These are phyloP conservation scores for Exserohilum rostratum DNA, from an alignment of 2,329 filamentous ascomycete genomes.

Conservation along the genomic window DNA sequence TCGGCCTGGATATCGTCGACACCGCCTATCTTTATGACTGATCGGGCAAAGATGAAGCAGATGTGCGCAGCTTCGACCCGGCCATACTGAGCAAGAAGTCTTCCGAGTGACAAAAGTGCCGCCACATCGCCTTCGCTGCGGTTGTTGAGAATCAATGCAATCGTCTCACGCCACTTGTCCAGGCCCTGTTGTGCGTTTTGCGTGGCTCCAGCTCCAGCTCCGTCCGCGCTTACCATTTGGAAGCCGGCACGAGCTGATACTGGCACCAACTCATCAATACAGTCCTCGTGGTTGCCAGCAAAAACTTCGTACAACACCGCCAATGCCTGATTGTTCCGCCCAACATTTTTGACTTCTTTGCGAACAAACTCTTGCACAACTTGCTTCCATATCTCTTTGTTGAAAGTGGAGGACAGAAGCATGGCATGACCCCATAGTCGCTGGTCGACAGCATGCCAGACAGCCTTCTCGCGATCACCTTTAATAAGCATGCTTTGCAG, in stretches of 20 bases:
- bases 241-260: slow-evolving; percentile 89
- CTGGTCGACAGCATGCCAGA: slow-evolving; percentile 92
- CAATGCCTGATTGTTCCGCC: slow-evolving; percentile 82
- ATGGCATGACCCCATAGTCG: slow-evolving; percentile 96
- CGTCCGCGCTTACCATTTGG: slow-evolving; percentile 78
- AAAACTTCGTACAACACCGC: slow-evolving; percentile 93
- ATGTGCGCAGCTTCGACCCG: slow-evolving; percentile 90
- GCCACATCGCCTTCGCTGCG: slow-evolving; percentile 78
- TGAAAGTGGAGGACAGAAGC: slow-evolving; percentile 82
- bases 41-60: slow-evolving; percentile 86
- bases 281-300: slow-evolving; percentile 91
- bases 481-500: slow-evolving; percentile 75
- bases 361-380: slow-evolving; percentile 95
- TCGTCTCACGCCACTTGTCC: slow-evolving; percentile 91
- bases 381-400: slow-evolving; percentile 80
- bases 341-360: slow-evolving; percentile 85
- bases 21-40: slow-evolving; percentile 74
- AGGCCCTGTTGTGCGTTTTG: slow-evolving; percentile 82
- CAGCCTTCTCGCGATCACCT: slow-evolving; percentile 87
- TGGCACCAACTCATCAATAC: slow-evolving; percentile 92
- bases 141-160: slow-evolving; percentile 86
- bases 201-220: slow-evolving; percentile 62
- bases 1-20: slow-evolving; percentile 78
- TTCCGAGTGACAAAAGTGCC: slow-evolving; percentile 80
- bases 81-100: slow-evolving; percentile 81